These are phyloP conservation scores for Didymella glomerata DNA, from an alignment of 2,329 filamentous ascomycete genomes.

Conservation along the genomic window DNA sequence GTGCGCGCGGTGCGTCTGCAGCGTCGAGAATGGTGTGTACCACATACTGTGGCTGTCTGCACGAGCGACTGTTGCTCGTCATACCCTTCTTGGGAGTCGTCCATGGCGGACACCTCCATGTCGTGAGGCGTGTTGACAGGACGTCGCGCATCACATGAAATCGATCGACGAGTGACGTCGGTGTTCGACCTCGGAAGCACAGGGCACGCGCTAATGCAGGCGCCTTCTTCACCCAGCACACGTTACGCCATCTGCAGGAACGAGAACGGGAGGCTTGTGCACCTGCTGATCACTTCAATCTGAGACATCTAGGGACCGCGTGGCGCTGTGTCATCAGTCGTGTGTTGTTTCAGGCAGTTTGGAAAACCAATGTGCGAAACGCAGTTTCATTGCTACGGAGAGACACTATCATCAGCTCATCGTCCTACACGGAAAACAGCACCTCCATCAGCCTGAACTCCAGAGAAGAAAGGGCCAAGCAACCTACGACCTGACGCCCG, in stretches of 20 bases:
- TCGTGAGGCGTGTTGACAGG: constrained; percentile 17
- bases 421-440: constrained; percentile 30
- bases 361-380: not conserved
- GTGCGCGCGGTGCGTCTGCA: not conserved
- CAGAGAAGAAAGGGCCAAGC: constrained; percentile 7
- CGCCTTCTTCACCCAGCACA: constrained; percentile 10
- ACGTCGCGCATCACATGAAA: constrained; percentile 39
- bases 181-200: constrained; percentile 19
- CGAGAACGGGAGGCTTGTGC: constrained; percentile 23
- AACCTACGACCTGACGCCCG: constrained; percentile 23
- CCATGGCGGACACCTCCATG: constrained; percentile 27
- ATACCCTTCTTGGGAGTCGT: constrained; percentile 34
- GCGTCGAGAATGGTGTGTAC: not conserved
- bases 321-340: constrained; percentile 7
- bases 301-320: constrained; percentile 1
- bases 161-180: constrained; percentile 39
- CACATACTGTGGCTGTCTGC: constrained; percentile 33
- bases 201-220: constrained; percentile 36
- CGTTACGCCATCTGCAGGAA: constrained; percentile 20
- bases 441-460: constrained; percentile 12
- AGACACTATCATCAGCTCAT: constrained; percentile 21
- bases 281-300: constrained; percentile 21
- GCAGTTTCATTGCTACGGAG: constrained; percentile 21
- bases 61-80: constrained; percentile 25
- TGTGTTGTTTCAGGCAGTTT: not conserved